Conservation (phyloP, 202 grass and related monocot species). For the Zoysia matrella region DNA sequence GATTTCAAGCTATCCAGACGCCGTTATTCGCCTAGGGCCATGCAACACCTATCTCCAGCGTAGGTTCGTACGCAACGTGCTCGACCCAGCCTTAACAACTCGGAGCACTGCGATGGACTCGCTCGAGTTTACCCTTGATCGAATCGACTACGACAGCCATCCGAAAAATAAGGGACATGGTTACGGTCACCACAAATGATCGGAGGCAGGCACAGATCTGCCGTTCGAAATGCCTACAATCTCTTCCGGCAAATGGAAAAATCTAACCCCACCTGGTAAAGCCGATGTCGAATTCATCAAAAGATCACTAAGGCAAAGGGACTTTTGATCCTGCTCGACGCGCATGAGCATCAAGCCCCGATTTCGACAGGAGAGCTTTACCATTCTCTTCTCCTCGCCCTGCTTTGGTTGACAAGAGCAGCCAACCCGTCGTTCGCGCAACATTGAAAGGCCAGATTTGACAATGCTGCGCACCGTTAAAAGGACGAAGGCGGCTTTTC, state of each 20-base stretch:
- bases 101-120: neutral
- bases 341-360: neutral
- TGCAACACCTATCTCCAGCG: neutral
- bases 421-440: neutral
- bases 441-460: neutral
- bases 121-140: neutral
- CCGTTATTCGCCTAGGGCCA: constrained; percentile 17
- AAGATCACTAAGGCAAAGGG: neutral
- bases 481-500: neutral
- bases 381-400: neutral
- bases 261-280: constrained; percentile 1
- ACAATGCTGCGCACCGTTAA: neutral
- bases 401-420: constrained; percentile 4
- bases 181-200: neutral
- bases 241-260: constrained; percentile 16
- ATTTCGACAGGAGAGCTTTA: constrained; percentile 4
- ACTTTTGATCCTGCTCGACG: neutral
- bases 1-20: neutral
- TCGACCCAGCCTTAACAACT: too few species aligned
- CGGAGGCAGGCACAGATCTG: constrained; percentile 1
- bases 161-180: neutral
- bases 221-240: constrained; percentile 7
- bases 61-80: neutral
- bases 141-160: neutral
- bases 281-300: too few species aligned